Percentiles rank a stretch among this genome's conserved stretches.
These are phyloP conservation scores for Sarocladium strictum DNA, from an alignment of 2,329 filamentous ascomycete genomes.

Conservation along the genomic window DNA sequence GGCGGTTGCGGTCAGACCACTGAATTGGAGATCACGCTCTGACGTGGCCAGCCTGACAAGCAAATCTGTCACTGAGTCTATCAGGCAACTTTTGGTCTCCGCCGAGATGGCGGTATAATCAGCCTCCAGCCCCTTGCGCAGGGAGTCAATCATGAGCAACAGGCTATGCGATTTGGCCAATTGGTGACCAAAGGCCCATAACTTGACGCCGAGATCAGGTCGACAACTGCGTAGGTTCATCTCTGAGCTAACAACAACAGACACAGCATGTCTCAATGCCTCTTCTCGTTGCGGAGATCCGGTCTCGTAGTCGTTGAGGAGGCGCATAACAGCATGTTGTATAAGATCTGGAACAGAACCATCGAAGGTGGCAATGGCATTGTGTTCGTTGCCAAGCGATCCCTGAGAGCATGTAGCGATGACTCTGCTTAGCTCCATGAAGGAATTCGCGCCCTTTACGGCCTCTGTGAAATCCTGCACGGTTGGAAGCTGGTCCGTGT, in stretches of 20 bases:
- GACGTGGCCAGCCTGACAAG: no score
- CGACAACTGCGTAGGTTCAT: background rate
- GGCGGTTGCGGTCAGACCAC: background rate
- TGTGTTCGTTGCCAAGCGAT: background rate
- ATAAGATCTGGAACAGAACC: background rate
- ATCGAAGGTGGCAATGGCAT: background rate
- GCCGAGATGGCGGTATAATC: background rate
- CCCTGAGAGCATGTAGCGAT: background rate
- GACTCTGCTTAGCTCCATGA: background rate
- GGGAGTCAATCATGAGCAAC: background rate
- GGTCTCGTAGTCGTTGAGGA: background rate
- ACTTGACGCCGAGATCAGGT: background rate
- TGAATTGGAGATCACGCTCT: background rate
- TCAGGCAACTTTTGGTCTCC: background rate
- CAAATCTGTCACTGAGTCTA: background rate
- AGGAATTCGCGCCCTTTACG: slow-evolving; percentile 14
- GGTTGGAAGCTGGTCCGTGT: background rate
- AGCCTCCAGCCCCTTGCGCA: background rate
- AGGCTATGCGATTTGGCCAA: background rate
- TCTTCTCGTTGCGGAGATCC: background rate
- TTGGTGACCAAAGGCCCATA: background rate
- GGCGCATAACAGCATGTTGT: background rate
- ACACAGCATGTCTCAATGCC: background rate
- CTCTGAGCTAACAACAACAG: background rate
- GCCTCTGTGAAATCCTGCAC: slow-evolving; percentile 7